phyloP scores from a whole-genome alignment of 768 basidiomycete species.

The Gautieria morchelliformis region DNA sequence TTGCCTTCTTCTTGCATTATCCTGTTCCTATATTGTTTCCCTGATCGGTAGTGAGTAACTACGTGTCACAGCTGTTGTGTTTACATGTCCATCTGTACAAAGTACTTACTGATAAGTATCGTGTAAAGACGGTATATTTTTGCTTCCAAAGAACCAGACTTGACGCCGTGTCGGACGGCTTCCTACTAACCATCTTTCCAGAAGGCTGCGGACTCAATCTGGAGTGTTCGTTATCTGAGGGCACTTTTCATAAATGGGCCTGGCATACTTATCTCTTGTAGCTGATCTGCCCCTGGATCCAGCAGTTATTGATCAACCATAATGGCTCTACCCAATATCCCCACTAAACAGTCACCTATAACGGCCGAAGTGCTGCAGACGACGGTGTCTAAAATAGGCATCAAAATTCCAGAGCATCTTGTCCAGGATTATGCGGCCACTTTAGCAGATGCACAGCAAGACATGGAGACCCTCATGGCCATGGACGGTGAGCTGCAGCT shows the following conservation, averaged over 20 bases:
- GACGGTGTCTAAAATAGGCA: constrained; percentile 4
- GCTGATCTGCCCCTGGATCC: too few relatives aligned
- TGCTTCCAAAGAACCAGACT: too few relatives aligned
- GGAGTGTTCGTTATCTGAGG: too few relatives aligned
- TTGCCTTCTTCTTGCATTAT: background rate
- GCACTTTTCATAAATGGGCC: too few relatives aligned
- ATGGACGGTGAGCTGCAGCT: constrained; percentile 1
- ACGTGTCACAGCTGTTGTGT: background rate
- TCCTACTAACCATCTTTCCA: too few relatives aligned
- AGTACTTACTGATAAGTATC: too few relatives aligned
- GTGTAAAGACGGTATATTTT: too few relatives aligned
- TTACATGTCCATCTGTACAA: background rate
- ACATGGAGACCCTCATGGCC: constrained; percentile 1
- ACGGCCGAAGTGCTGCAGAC: constrained; percentile 1
- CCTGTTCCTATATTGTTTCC: background rate
- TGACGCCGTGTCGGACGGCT: too few relatives aligned
- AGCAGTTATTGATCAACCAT: background rate
- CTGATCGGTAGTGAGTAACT: background rate
- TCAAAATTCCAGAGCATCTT: constrained; percentile 2
- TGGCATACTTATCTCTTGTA: too few relatives aligned
- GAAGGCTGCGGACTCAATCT: too few relatives aligned
- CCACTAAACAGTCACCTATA: background rate
- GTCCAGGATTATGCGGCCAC: constrained; percentile 5
- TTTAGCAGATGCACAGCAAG: background rate
- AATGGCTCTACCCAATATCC: background rate